Percentiles rank a stretch among this genome's conserved stretches.
These are phyloP conservation scores for Boletus hoseneyae DNA, from an alignment of 1,284 basidiomycete species.

Conservation along the genomic window DNA sequence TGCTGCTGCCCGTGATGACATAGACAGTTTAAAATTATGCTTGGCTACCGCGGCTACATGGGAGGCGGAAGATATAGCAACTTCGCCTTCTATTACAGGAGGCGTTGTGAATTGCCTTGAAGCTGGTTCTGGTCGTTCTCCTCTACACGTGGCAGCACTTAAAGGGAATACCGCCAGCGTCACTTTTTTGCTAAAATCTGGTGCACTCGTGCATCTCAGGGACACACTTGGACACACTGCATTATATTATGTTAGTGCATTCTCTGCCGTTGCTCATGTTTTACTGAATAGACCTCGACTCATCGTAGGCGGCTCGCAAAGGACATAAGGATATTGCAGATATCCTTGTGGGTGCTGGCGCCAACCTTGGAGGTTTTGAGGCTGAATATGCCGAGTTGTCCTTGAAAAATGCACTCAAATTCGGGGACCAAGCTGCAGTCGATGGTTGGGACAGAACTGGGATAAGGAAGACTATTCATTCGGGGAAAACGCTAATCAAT, in stretches of 20 bases:
- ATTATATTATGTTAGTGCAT: conserved; percentile 64
- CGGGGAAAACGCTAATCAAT: conserved; percentile 7
- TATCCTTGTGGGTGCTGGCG: conserved; percentile 70
- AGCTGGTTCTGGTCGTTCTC: conserved; percentile 64
- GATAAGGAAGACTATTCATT: conserved; percentile 11
- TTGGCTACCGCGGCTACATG: conserved; percentile 35
- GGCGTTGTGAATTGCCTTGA: conserved; percentile 72
- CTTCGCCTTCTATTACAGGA: conserved; percentile 43
- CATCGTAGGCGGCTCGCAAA: conserved; percentile 62
- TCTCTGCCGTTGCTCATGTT: not conserved
- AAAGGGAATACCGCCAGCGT: conserved; percentile 60
- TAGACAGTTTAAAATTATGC: conserved; percentile 59
- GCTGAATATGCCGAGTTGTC: conserved; percentile 54
- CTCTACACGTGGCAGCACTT: conserved; percentile 78
- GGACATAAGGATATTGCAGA: conserved; percentile 61
- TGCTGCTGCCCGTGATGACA: conserved; percentile 68
- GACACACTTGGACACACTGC: conserved; percentile 80
- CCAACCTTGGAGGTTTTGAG: conserved; percentile 68
- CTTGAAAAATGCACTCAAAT: conserved; percentile 43
- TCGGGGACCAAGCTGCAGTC: conserved; percentile 43
- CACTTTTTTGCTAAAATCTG: conserved; percentile 63
- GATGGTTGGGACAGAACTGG: conserved; percentile 53
- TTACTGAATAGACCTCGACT: not conserved
- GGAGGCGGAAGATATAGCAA: conserved; percentile 27
- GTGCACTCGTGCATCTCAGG: conserved; percentile 84